These are phyloP conservation scores for Starmera stellimalicola DNA, from an alignment of 1,139 yeast genomes.

Conservation along the genomic window DNA sequence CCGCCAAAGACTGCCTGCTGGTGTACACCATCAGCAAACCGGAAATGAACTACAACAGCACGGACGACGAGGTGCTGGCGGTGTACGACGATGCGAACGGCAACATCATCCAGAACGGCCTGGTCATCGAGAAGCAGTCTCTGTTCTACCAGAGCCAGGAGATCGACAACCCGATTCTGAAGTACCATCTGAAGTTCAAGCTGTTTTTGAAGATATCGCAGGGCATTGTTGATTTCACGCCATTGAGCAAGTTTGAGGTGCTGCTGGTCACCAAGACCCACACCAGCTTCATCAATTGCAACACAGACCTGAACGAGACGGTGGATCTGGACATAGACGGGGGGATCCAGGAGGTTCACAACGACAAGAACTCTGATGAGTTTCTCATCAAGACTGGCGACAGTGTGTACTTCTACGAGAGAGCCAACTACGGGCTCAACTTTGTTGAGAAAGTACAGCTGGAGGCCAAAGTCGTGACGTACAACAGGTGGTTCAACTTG, in stretches of 20 bases:
- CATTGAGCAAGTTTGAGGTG: constrained; percentile 21
- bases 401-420: not conserved
- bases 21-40: constrained; percentile 21
- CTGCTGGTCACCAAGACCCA: constrained; percentile 31
- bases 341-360: constrained; percentile 13
- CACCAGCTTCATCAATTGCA: constrained; percentile 29
- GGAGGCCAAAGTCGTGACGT: not conserved
- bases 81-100: constrained; percentile 28
- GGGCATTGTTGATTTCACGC: constrained; percentile 27
- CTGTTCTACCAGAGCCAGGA: constrained; percentile 21
- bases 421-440: not conserved
- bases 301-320: constrained; percentile 20
- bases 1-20: constrained; percentile 24
- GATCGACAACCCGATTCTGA: constrained; percentile 23
- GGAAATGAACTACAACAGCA: constrained; percentile 3
- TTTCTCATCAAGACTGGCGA: constrained; percentile 16
- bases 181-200: constrained; percentile 29
- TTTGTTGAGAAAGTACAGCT: not conserved
- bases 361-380: constrained; percentile 19
- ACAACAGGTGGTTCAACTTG: constrained; percentile 12
- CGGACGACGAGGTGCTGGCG: constrained; percentile 30
- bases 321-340: constrained; percentile 18
- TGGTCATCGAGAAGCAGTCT: constrained; percentile 25
- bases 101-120: constrained; percentile 37
- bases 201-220: constrained; percentile 36